Base-by-base conservation (phyloP, 139 green algal species). In the Zygnema circumcarinatum region DNA sequence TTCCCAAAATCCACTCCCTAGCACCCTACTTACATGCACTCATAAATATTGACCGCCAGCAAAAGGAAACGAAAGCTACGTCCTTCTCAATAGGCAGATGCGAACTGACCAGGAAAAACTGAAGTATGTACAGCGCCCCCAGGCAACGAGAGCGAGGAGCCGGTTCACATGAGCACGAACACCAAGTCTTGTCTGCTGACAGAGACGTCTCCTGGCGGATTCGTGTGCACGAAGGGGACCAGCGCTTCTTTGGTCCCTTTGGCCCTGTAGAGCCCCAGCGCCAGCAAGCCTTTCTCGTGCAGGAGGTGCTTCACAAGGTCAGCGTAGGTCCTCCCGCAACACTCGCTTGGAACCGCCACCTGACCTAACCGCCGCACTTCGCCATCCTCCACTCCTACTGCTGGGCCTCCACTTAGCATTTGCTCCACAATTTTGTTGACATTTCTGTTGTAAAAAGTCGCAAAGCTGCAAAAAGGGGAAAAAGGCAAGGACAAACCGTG, bases 81-180 rank as follows among this genome's bases (percentile, higher is more conserved):
- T n/a, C n/a, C n/a, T n/a, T n/a, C n/a, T n/a, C n/a, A n/a, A n/a
- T n/a, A n/a, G n/a, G n/a, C n/a, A n/a, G n/a, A n/a, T n/a, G n/a
- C n/a, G n/a, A n/a, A n/a, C n/a, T n/a, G n/a, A n/a, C n/a, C n/a
- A n/a, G n/a, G n/a, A n/a, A n/a, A n/a, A n/a, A n/a, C n/a, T n/a
- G n/a, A n/a, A n/a, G n/a, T n/a, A n/a, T n/a, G n/a, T n/a, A n/a
- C n/a, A n/a, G n/a, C n/a, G n/a, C n/a, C n/a, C n/a, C n/a, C n/a
- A n/a, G n/a, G n/a, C n/a, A n/a, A n/a, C n/a, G n/a, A n/a, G n/a
- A n/a, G n/a, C n/a, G n/a, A n/a, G n/a, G n/a, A n/a, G n/a, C n/a
- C n/a, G n/a, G n/a, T n/a, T 78, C 16, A 78, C 35, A 78, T 78
- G 16, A 78, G 35, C 7, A 78, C 69, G 16, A 78, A 78, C 69